Evolutionary conservation across 176 grass and related monocot species (phyloP).

Genomic region (Bonia amplexicaulis): DNA sequence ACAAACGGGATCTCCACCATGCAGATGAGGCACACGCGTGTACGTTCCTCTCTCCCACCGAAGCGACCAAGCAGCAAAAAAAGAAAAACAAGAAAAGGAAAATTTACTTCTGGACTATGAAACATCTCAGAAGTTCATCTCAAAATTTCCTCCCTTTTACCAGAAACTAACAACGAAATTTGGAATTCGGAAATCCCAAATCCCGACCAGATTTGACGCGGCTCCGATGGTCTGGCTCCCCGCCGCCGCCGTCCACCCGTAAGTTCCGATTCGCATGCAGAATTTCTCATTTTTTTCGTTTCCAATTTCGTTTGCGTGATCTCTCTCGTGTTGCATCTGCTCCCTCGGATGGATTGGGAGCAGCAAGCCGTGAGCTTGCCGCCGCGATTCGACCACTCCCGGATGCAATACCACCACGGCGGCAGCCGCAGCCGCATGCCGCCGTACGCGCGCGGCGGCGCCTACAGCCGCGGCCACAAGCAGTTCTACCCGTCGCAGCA

Average conservation of each 20-base stretch:
- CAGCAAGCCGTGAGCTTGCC: constrained; percentile 28
- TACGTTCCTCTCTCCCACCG: not conserved
- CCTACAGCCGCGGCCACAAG: constrained; percentile 28
- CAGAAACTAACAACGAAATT: not conserved
- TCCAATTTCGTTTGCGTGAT: not conserved
- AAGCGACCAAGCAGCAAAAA: not conserved
- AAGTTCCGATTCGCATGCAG: not conserved
- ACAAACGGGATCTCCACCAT: not conserved
- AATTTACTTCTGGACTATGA: not conserved
- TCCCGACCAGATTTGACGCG: constrained; percentile 8
- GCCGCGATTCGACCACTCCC: constrained; percentile 6
- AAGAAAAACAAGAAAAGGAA: not conserved
- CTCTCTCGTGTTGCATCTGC: constrained; percentile 25
- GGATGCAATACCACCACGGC: constrained; percentile 46
- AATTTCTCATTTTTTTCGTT: not conserved
- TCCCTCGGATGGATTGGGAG: constrained; percentile 16
- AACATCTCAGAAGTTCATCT: not conserved
- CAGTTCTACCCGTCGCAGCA: constrained; percentile 31
- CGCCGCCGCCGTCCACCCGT: not conserved
- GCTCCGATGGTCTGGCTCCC: constrained; percentile 12
- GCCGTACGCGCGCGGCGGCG: constrained; percentile 36
- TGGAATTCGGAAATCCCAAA: not conserved
- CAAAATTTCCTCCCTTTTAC: not conserved
- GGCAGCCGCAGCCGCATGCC: constrained; percentile 37
- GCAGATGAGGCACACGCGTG: not conserved